Evolutionary conservation across 1,284 basidiomycete genomes (phyloP), one percentile per base, ranked within the genome.

Genomic region (Schizophyllum commune): DNA sequence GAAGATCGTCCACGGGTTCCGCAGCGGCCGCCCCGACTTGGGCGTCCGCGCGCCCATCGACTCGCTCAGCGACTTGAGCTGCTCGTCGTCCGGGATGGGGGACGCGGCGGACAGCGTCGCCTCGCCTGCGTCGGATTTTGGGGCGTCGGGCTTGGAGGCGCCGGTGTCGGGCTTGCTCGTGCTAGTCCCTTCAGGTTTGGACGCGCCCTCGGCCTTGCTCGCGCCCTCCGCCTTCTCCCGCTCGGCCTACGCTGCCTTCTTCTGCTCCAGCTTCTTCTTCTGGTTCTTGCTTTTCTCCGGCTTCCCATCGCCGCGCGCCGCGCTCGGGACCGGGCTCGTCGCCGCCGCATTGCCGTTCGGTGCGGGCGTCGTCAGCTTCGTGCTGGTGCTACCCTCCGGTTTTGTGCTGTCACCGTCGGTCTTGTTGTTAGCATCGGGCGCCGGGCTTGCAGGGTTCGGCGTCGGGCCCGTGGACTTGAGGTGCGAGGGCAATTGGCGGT

Each of bases 1-100:
- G 73, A 91, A 95, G 60, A 96, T 80, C 4, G 92, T 94, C 83
- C 88, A 91, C 8, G 91, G 89, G 73, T 92, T 86, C 55, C 88
- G 78, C n/a, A 82, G 75, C 2, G 83, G 79, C 64, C 83, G 78
- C 60, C 78, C 78, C 57, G 82, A 79, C 65, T 84, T 87, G 22
- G 89, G 88, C 51, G 88, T 88, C 59, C 88, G 79, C 33, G 77
- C 75, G 7, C 89, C 89, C 22, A 79, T 83, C 3, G 53, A 55
- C 13, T 55, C 53, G 33, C 75, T 77, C 15, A 85, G 85, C 53
- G 79, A 78, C 65, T 81, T 82, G 55, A 72, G 63, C 22, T 79
- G 73, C 2, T 66, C 68, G 5, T 73, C 72, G 51, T 62, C 34
- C 58, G 11, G 53, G 13, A 39, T 59, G 54, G 62, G 52, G 57